These are phyloP conservation scores for Clavispora carvajalis DNA, from an alignment of 805 yeast genomes.

Conservation along the genomic window DNA sequence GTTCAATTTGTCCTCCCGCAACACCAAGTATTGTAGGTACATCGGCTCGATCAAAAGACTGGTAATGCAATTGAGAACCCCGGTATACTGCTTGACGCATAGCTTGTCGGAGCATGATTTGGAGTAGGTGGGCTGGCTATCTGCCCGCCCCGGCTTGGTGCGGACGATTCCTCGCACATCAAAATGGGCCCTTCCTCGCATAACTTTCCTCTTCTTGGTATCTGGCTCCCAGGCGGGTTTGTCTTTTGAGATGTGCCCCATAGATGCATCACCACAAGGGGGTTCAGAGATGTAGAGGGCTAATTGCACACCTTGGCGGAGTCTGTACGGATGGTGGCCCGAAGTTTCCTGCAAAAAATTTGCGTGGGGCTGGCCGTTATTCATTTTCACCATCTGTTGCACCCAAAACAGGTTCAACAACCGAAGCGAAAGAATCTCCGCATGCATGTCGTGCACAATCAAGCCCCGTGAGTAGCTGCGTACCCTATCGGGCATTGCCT, in stretches of 20 bases:
- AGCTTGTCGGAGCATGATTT: constrained; percentile 91
- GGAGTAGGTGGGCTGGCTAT: constrained; percentile 64
- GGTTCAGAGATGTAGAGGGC: constrained; percentile 66
- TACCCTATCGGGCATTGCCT: constrained; percentile 59
- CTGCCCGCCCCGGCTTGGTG: constrained; percentile 89
- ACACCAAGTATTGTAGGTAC: constrained; percentile 45
- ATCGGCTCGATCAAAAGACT: constrained; percentile 29
- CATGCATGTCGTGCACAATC: constrained; percentile 84
- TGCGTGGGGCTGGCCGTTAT: not conserved
- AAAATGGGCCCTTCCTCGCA: constrained; percentile 63
- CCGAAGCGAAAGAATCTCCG: constrained; percentile 73
- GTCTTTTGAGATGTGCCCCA: constrained; percentile 34
- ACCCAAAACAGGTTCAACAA: constrained; percentile 60
- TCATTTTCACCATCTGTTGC: constrained; percentile 32
- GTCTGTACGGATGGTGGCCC: constrained; percentile 15
- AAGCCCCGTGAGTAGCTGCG: constrained; percentile 45
- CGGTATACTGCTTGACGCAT: constrained; percentile 54
- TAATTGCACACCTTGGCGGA: constrained; percentile 38
- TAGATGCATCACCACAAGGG: constrained; percentile 90
- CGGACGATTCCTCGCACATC: constrained; percentile 60
- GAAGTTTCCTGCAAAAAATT: constrained; percentile 12
- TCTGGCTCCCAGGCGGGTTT: constrained; percentile 18
- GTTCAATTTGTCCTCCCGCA: constrained; percentile 32
- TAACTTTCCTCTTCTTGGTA: constrained; percentile 11
- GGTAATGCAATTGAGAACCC: constrained; percentile 46